Evolutionary conservation across 371 early-diverging fungal species (phyloP).

Genomic region (Homolaphlyctis polyrhiza): DNA sequence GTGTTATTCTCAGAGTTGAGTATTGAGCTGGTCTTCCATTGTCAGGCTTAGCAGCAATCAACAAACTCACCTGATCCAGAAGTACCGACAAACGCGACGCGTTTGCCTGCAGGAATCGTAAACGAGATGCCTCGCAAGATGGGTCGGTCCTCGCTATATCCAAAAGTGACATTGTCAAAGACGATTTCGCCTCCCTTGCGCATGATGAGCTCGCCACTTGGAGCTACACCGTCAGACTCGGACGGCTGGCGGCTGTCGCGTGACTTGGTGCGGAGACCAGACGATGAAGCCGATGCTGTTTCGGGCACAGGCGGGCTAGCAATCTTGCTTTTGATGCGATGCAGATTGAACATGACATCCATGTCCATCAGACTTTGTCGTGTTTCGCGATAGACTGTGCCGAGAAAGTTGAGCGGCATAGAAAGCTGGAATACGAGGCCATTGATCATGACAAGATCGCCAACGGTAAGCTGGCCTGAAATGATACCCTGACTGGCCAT

Average conservation of each 20-base stretch:
- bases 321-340: constrained; percentile 45
- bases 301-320: constrained; percentile 50
- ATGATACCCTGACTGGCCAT: constrained; percentile 85
- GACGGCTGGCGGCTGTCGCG: not conserved
- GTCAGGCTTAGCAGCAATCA: too few species aligned
- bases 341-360: constrained; percentile 88
- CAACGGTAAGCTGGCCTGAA: constrained; percentile 80
- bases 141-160: constrained; percentile 69
- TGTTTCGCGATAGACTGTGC: constrained; percentile 94
- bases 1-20: too few species aligned
- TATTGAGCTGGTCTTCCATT: too few species aligned
- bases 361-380: constrained; percentile 92
- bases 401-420: constrained; percentile 92
- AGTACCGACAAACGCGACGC: constrained; percentile 93
- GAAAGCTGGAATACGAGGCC: constrained; percentile 82
- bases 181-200: constrained; percentile 49
- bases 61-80: constrained; percentile 94
- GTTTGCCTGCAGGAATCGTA: constrained; percentile 78
- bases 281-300: constrained; percentile 42
- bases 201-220: too few species aligned
- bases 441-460: constrained; percentile 96
- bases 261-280: too few species aligned
- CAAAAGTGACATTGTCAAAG: constrained; percentile 84
- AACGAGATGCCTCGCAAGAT: constrained; percentile 76
- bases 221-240: not conserved